Conservation (phyloP, 2,329 filamentous ascomycete species). For the Xylariaceae sp. region DNA sequence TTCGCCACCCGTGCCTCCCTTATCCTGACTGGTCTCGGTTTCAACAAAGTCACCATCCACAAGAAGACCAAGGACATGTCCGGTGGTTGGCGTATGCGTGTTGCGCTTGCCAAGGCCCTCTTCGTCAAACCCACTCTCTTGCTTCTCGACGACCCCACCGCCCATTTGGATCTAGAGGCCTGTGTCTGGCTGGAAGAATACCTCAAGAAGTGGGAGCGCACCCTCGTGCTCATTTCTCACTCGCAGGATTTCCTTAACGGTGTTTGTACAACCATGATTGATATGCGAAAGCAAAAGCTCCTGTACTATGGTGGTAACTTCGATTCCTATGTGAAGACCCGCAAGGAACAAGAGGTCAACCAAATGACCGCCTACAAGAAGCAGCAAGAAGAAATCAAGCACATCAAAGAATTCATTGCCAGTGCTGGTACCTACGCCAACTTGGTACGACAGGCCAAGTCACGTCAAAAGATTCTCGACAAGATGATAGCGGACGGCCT, state of each 20-base stretch:
- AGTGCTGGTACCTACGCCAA: slow-evolving; percentile 99
- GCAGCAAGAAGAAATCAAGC: slow-evolving; percentile 97
- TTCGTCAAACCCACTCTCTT: slow-evolving; percentile 97
- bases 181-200: slow-evolving; percentile 99
- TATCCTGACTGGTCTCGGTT: slow-evolving; percentile 96
- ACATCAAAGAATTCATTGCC: slow-evolving; percentile 99
- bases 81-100: slow-evolving; percentile 99
- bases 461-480: slow-evolving; percentile 98
- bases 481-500: slow-evolving; percentile 99
- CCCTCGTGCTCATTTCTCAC: slow-evolving; percentile 92
- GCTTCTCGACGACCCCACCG: slow-evolving; percentile 94
- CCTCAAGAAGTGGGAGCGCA: slow-evolving; percentile 98
- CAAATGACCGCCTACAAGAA: slow-evolving; percentile 99
- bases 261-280: slow-evolving; percentile 97
- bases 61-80: slow-evolving; percentile 99
- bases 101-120: slow-evolving; percentile 91
- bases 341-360: slow-evolving; percentile 90
- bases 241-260: slow-evolving; percentile 99
- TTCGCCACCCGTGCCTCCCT: slow-evolving; percentile 93
- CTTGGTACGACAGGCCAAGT: slow-evolving; percentile 97
- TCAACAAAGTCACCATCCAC: slow-evolving; percentile 96
- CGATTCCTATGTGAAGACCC: slow-evolving; percentile 95
- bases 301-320: slow-evolving; percentile 99
- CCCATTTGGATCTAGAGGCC: slow-evolving; percentile 97
- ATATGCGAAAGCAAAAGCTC: slow-evolving; percentile 86